Conservation (phyloP, 2,329 filamentous ascomycete species). For the Neofusicoccum sp. region DNA sequence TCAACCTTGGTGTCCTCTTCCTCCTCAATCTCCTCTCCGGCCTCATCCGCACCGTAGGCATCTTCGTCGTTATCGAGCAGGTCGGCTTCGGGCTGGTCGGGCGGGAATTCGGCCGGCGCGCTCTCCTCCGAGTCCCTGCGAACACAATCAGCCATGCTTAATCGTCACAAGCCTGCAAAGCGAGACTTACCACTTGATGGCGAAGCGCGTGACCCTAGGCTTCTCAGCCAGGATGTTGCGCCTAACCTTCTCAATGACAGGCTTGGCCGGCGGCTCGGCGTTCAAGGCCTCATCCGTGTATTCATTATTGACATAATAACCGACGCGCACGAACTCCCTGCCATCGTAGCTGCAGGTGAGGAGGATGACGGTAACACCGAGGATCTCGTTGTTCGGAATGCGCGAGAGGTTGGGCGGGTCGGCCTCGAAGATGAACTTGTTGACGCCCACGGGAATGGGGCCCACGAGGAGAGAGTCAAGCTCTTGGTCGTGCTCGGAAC, state of each 20-base stretch:
- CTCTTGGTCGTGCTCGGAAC: slow-evolving; percentile 96
- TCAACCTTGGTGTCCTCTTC: slow-evolving; percentile 41
- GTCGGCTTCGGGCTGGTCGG: slow-evolving; percentile 96
- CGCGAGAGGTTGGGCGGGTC: slow-evolving; percentile 86
- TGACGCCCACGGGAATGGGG: slow-evolving; percentile 95
- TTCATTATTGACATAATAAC: slow-evolving; percentile 99
- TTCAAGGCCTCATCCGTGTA: slow-evolving; percentile 91
- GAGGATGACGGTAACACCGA: slow-evolving; percentile 95
- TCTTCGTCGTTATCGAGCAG: slow-evolving; percentile 78
- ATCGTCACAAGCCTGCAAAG: neutral
- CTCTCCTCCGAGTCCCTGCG: slow-evolving; percentile 94
- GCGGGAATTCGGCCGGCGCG: slow-evolving; percentile 92
- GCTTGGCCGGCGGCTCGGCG: slow-evolving; percentile 87
- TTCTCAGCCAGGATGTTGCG: slow-evolving; percentile 96
- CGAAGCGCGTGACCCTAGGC: slow-evolving; percentile 94
- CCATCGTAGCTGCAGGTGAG: slow-evolving; percentile 96
- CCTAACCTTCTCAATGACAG: slow-evolving; percentile 86
- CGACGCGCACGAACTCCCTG: slow-evolving; percentile 94
- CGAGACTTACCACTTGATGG: slow-evolving; percentile 87
- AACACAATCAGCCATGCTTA: neutral
- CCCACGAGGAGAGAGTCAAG: slow-evolving; percentile 96
- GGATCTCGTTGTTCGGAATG: slow-evolving; percentile 92
- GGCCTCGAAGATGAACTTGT: slow-evolving; percentile 98
- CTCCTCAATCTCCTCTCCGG: slow-evolving; percentile 67
- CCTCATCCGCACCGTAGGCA: slow-evolving; percentile 87